Evolutionary conservation across 306 rosid genomes (phyloP).

Genomic region (Malus fusca): DNA sequence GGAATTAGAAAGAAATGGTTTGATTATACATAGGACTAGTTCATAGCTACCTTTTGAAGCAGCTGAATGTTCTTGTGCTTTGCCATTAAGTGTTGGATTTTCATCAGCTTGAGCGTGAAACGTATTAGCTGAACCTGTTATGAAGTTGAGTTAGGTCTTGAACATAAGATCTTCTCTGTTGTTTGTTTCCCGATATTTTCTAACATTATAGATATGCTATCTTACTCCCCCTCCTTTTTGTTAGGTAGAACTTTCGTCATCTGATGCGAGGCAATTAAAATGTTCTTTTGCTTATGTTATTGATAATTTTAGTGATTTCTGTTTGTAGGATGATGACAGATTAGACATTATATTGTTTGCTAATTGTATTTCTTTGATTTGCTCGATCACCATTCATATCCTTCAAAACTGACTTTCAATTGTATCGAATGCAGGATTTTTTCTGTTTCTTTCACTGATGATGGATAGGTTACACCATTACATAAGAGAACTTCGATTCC

Average conservation of each 20-base stretch:
- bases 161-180: not conserved
- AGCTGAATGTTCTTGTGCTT: not conserved
- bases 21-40: not conserved
- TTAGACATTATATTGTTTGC: not conserved
- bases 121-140: not conserved
- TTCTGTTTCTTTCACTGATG: constrained; percentile 76
- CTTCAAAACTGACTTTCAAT: constrained; percentile 9
- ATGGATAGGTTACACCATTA: constrained; percentile 83
- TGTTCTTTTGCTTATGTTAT: not conserved
- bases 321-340: not conserved
- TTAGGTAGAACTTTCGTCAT: not conserved
- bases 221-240: not conserved
- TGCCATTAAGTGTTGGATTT: not conserved
- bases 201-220: not conserved
- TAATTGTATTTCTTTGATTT: not conserved
- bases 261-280: not conserved
- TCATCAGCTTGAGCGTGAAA: not conserved
- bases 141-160: not conserved
- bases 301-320: not conserved
- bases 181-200: not conserved
- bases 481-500: constrained; percentile 80
- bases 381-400: not conserved
- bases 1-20: not conserved
- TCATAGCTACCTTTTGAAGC: not conserved
- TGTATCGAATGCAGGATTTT: constrained; percentile 56